Evolutionary conservation across 1,284 basidiomycete genomes (phyloP).

Genomic region (Ustilago crameri): DNA sequence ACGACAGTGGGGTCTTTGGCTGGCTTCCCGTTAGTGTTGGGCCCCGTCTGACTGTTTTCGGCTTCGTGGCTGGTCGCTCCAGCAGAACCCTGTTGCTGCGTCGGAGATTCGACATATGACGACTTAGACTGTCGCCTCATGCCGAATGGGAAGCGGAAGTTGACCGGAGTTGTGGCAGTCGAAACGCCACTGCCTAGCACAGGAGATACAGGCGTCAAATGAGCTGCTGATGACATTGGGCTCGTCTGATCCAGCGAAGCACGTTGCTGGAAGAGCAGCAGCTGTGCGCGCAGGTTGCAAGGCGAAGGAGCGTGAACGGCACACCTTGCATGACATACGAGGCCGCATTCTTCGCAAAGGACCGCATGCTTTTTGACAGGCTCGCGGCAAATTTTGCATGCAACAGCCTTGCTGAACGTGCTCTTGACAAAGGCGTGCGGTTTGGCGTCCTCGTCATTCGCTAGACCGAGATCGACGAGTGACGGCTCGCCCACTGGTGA

Average conservation of each 20-base stretch:
- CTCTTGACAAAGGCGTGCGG: slow-evolving; percentile 87
- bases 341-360: slow-evolving; percentile 86
- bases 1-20: slow-evolving; percentile 21
- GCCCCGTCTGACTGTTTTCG: slow-evolving; percentile 12
- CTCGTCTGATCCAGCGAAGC: slow-evolving; percentile 47
- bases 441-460: slow-evolving; percentile 44
- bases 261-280: slow-evolving; percentile 56
- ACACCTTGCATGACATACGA: slow-evolving; percentile 87
- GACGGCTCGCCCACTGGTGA: slow-evolving; percentile 41
- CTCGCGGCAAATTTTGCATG: slow-evolving; percentile 83
- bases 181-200: slow-evolving; percentile 13
- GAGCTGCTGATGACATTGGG: slow-evolving; percentile 30
- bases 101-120: slow-evolving; percentile 18
- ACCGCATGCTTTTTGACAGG: slow-evolving; percentile 87
- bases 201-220: slow-evolving; percentile 18
- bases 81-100: slow-evolving; percentile 9
- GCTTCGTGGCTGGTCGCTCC: slow-evolving; percentile 17
- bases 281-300: slow-evolving; percentile 81
- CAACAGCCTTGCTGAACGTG: slow-evolving; percentile 88
- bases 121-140: slow-evolving; percentile 41
- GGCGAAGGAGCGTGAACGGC: slow-evolving; percentile 78
- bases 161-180: slow-evolving; percentile 22
- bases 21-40: slow-evolving; percentile 13
- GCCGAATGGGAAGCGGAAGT: slow-evolving; percentile 56
- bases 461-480: slow-evolving; percentile 41